phyloP scores from a whole-genome alignment of 768 basidiomycete genomes.

The Mycena olivaceomarginata region DNA sequence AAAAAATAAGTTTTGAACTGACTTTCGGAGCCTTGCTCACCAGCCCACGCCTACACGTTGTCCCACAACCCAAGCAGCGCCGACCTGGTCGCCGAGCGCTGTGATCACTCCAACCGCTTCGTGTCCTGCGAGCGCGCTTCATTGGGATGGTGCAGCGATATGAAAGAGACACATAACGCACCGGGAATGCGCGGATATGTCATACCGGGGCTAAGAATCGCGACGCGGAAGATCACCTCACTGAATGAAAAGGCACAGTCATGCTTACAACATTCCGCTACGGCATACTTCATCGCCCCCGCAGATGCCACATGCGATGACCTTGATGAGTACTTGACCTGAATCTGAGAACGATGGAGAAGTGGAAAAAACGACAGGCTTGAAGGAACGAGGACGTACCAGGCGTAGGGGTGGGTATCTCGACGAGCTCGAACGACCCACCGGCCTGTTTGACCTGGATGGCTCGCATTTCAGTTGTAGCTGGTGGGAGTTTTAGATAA shows the following conservation, averaged over 20 bases:
- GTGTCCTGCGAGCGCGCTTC: background rate
- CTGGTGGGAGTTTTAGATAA: background rate
- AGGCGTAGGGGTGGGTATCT: slow-evolving; percentile 45
- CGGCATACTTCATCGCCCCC: slow-evolving; percentile 43
- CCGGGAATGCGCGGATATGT: slow-evolving; percentile 21
- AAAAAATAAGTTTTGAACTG: background rate
- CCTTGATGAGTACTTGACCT: slow-evolving; percentile 49
- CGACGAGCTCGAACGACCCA: slow-evolving; percentile 40
- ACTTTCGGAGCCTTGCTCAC: slow-evolving; percentile 38
- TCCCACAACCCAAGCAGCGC: slow-evolving; percentile 48
- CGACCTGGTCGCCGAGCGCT: slow-evolving; percentile 45
- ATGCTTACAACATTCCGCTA: slow-evolving; percentile 38
- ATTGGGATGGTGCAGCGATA: background rate
- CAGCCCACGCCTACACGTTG: slow-evolving; percentile 55
- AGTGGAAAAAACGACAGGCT: background rate
- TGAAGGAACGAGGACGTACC: slow-evolving; percentile 11
- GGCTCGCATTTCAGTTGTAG: slow-evolving; percentile 23
- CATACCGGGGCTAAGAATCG: slow-evolving; percentile 19
- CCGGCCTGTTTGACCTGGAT: slow-evolving; percentile 40
- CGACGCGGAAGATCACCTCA: background rate
- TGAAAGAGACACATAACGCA: background rate
- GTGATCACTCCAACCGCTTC: slow-evolving; percentile 43
- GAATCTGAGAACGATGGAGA: slow-evolving; percentile 19
- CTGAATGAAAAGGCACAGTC: slow-evolving; percentile 24
- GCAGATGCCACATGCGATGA: slow-evolving; percentile 51